Base-by-base conservation (phyloP, 768 basidiomycete genomes). In the Clavulina sp. region DNA sequence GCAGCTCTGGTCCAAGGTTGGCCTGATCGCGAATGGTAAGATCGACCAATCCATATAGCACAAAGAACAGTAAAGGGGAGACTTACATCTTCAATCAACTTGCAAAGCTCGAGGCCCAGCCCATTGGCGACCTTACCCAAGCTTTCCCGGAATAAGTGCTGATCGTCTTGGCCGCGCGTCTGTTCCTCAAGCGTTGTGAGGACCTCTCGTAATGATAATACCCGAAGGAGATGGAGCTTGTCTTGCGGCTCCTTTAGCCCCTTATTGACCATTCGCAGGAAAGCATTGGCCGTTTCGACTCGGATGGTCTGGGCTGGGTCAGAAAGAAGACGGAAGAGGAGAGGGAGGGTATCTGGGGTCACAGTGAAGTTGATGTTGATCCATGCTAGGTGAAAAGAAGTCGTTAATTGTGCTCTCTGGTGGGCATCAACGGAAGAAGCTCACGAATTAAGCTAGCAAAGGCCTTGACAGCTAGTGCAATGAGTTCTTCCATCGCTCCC, bases 291-390 rank as follows among this genome's bases (percentile, higher is more conserved):
- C 2, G 92, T 79, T 1, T 89, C 82, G 29, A 91, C 68, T 29
- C 89, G 84, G 58, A 97, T 80, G 2, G 82, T 73, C 28, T 88
- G 64, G 7, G 81, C 80, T 0, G 75, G 66, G 60, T 91, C 83
- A 16, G 81, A 80, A 34, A 97, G 74, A 36, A 95, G 72, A 33
- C 72, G 76, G 63, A 92, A 89, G 41, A 95, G 73, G 32, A 97
- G 68, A 4, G 83, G 80, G 31, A 97, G 77, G 2, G 92, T 88
- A 13, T 74, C 76, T 9, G 84, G 86, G 1, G 92, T 96, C 54
- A 99, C 83, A 9, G 95, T 91, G 56, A 97, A 70, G 60, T 88
- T 89, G 58, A 99, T 92, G 61, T 99, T 95, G 58, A 97, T 84
- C 95, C 95, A 99, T 13, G 89, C 93, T 95, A 59, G 24, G 18